Percentiles rank a stretch among this genome's conserved stretches.
phyloP scores from a whole-genome alignment of 331 rosid species.

The Ulmus americana region DNA sequence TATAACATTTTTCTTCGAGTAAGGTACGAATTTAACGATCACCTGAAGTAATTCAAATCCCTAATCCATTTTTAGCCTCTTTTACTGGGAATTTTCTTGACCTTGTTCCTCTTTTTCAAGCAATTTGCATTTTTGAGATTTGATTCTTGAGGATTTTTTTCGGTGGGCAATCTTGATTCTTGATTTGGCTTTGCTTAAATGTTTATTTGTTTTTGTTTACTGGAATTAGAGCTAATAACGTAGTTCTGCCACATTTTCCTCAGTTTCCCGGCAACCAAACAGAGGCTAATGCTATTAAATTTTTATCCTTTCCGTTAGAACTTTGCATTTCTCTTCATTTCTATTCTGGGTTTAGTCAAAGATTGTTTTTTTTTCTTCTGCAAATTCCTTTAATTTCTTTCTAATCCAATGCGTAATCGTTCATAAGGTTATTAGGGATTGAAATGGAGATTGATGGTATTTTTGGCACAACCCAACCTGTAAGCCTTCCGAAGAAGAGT shows the following conservation, averaged over 20 bases:
- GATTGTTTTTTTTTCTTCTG: neutral
- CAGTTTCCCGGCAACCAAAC: neutral
- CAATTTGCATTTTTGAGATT: neutral
- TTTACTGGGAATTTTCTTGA: neutral
- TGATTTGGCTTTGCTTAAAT: neutral
- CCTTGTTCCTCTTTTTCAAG: neutral
- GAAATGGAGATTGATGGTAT: conserved; percentile 57
- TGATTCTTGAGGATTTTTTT: neutral
- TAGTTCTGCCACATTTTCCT: neutral
- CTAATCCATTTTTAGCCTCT: neutral
- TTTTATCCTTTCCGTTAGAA: neutral
- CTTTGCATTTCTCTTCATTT: neutral
- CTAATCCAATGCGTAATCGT: neutral
- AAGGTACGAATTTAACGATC: neutral
- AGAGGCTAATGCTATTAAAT: neutral
- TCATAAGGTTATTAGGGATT: conserved; percentile 14
- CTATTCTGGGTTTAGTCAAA: neutral
- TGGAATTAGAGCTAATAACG: too few relatives aligned
- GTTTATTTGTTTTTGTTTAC: neutral
- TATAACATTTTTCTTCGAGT: neutral
- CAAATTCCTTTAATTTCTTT: neutral
- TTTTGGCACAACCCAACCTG: conserved; percentile 40
- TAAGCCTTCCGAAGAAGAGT: conserved; percentile 53
- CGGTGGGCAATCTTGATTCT: neutral
- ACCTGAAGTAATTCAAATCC: neutral